A percentile compares a stretch with the other conserved stretches of the same genome.
Conservation (phyloP, 306 rosid species). For the Cucumis hystrix region DNA sequence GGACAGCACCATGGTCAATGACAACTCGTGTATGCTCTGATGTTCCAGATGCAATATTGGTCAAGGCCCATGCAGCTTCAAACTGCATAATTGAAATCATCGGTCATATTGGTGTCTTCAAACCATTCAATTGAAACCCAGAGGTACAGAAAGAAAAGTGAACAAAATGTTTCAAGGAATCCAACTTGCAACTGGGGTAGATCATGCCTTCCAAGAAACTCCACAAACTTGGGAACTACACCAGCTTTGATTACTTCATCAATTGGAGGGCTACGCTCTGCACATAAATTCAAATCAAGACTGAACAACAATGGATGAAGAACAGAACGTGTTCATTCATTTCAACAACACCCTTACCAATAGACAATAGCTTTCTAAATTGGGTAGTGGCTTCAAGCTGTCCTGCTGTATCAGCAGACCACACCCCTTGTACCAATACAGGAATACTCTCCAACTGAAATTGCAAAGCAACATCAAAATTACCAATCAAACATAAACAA, state of each 20-base stretch:
- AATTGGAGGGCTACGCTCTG: slow-evolving; percentile 61
- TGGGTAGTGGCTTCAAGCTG: slow-evolving; percentile 57
- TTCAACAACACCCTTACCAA: slow-evolving; percentile 21
- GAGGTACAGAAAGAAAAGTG: background rate
- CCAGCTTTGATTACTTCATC: slow-evolving; percentile 72
- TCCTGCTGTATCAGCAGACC: slow-evolving; percentile 34
- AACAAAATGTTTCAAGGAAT: slow-evolving; percentile 3
- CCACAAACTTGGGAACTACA: slow-evolving; percentile 55
- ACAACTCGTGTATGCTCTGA: slow-evolving; percentile 50
- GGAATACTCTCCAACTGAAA: slow-evolving; percentile 49
- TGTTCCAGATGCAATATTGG: slow-evolving; percentile 50
- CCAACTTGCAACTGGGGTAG: slow-evolving; percentile 62
- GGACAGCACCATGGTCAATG: slow-evolving; percentile 54
- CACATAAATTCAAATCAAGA: background rate
- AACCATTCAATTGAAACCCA: background rate
- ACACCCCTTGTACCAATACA: slow-evolving; percentile 36
- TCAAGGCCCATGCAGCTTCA: slow-evolving; percentile 71
- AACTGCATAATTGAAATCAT: slow-evolving; percentile 22
- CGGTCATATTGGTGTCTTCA: background rate
- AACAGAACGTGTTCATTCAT: background rate
- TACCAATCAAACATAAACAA: background rate
- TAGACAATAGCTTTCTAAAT: slow-evolving; percentile 44
- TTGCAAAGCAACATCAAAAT: background rate
- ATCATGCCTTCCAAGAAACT: slow-evolving; percentile 58
- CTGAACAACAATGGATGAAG: background rate